Evolutionary conservation across 2,329 filamentous ascomycete species (phyloP).

Genomic region (Chaetomium olivaceum): DNA sequence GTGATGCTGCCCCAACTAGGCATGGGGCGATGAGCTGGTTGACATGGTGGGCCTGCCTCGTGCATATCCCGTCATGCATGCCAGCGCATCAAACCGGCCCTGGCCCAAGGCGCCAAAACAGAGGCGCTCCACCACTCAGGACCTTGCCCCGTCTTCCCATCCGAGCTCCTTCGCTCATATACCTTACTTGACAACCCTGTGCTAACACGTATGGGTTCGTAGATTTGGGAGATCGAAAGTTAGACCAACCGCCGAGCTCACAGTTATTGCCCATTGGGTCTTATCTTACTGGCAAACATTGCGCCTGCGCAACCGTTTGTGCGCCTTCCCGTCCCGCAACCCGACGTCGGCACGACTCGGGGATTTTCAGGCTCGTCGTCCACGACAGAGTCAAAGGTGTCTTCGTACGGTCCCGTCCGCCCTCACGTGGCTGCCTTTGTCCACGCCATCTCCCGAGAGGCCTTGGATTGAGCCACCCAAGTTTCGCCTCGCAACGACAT

Average conservation of each 20-base stretch:
- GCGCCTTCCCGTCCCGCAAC: slow-evolving; percentile 1
- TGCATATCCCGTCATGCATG: slow-evolving; percentile 64
- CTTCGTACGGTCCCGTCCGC: slow-evolving; percentile 18
- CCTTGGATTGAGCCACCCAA: slow-evolving; percentile 40
- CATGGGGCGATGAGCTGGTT: slow-evolving; percentile 45
- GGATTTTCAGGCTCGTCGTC: slow-evolving; percentile 31
- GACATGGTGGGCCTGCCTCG: slow-evolving; percentile 48
- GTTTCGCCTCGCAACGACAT: slow-evolving; percentile 47
- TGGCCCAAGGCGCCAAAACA: slow-evolving; percentile 45
- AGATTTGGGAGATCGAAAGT: slow-evolving; percentile 40
- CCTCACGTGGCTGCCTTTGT: slow-evolving; percentile 49
- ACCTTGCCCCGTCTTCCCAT: slow-evolving; percentile 38
- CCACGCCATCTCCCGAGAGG: slow-evolving; percentile 40
- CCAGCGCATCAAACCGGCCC: slow-evolving; percentile 53
- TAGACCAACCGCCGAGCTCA: slow-evolving; percentile 33
- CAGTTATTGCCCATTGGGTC: slow-evolving; percentile 1
- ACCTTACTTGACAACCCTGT: slow-evolving; percentile 34
- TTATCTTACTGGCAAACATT: slow-evolving; percentile 30
- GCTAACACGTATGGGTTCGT: slow-evolving; percentile 46
- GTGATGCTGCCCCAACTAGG: slow-evolving; percentile 31
- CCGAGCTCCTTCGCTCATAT: slow-evolving; percentile 43
- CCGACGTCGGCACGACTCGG: slow-evolving; percentile 20
- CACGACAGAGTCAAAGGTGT: slow-evolving; percentile 28
- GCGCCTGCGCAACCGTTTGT: slow-evolving; percentile 31
- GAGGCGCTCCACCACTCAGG: slow-evolving; percentile 37